These are phyloP conservation scores for Camellia japonica DNA, from an alignment of 148 eudicot genomes.

Conservation along the genomic window DNA sequence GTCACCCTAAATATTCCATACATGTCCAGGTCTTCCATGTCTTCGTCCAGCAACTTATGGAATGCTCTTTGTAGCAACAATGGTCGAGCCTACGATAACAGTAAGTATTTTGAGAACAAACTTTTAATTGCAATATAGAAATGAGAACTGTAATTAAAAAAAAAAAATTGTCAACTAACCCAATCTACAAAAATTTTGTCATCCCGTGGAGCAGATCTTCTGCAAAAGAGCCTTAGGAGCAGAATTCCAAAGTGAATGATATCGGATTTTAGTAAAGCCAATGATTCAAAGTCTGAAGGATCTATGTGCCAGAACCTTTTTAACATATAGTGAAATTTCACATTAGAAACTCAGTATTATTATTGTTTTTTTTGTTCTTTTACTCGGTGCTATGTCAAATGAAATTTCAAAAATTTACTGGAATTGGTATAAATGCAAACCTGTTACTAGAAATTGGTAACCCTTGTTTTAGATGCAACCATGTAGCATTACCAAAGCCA, in stretches of 20 bases:
- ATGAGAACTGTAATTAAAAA: neutral
- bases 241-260: conserved; percentile 21
- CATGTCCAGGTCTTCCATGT: conserved; percentile 1
- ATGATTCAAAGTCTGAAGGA: neutral
- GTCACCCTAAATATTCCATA: conserved; percentile 14
- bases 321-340: neutral
- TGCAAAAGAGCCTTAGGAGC: conserved; percentile 20
- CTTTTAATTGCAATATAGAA: neutral
- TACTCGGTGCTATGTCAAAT: too few relatives aligned
- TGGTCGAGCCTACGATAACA: conserved; percentile 14
- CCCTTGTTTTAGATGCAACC: conserved; percentile 16
- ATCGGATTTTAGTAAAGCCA: conserved; percentile 13
- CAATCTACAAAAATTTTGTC: conserved; percentile 8
- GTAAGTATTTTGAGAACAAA: neutral
- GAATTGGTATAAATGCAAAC: neutral
- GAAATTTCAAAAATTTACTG: neutral
- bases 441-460: conserved; percentile 8
- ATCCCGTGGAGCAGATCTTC: conserved; percentile 11
- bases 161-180: conserved; percentile 5
- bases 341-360: too few relatives aligned
- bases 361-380: too few relatives aligned
- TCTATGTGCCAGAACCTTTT: neutral
- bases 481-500: conserved; percentile 21
- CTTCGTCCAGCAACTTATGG: conserved; percentile 19
- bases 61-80: conserved; percentile 14